phyloP scores from a whole-genome alignment of 306 rosid species.

The Cucurbita ficifolia region DNA sequence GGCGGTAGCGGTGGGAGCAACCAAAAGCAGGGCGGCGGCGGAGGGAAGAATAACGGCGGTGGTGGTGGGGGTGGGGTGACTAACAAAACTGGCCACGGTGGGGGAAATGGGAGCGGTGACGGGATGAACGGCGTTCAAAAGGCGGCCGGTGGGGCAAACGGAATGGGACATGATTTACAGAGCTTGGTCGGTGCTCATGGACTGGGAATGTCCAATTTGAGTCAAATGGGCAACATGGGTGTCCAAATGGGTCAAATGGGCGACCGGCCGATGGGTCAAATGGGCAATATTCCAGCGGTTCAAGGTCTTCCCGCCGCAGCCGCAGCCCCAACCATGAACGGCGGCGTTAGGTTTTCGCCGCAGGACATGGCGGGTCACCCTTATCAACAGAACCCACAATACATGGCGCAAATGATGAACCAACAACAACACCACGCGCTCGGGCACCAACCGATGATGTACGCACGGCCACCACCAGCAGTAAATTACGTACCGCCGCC shows the following conservation, averaged over 20 bases:
- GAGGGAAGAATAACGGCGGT: slow-evolving; percentile 9
- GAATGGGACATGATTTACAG: slow-evolving; percentile 19
- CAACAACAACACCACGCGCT: slow-evolving; percentile 38
- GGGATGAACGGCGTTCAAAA: slow-evolving; percentile 14
- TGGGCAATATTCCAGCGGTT: slow-evolving; percentile 44
- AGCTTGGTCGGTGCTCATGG: slow-evolving; percentile 30
- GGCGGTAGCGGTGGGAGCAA: slow-evolving; percentile 11
- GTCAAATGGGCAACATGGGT: slow-evolving; percentile 17
- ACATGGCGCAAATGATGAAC: slow-evolving; percentile 54
- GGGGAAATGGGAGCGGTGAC: neutral
- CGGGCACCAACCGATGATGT: slow-evolving; percentile 56
- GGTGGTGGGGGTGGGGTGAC: neutral
- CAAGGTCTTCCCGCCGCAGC: slow-evolving; percentile 72
- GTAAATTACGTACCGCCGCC: slow-evolving; percentile 34
- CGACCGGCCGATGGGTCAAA: slow-evolving; percentile 31
- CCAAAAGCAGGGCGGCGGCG: slow-evolving; percentile 22
- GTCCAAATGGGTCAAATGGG: slow-evolving; percentile 32
- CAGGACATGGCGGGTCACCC: slow-evolving; percentile 44
- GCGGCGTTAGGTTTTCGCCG: slow-evolving; percentile 16
- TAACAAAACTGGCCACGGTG: slow-evolving; percentile 21
- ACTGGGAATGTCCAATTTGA: slow-evolving; percentile 27
- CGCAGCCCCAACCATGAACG: neutral
- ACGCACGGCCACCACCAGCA: slow-evolving; percentile 28
- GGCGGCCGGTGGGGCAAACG: slow-evolving; percentile 18
- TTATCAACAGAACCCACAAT: slow-evolving; percentile 19